Percentiles rank a stretch among this genome's conserved stretches.
Evolutionary conservation across 805 yeast genomes (phyloP).

Genomic region (Wickerhamiella sorbophila): DNA sequence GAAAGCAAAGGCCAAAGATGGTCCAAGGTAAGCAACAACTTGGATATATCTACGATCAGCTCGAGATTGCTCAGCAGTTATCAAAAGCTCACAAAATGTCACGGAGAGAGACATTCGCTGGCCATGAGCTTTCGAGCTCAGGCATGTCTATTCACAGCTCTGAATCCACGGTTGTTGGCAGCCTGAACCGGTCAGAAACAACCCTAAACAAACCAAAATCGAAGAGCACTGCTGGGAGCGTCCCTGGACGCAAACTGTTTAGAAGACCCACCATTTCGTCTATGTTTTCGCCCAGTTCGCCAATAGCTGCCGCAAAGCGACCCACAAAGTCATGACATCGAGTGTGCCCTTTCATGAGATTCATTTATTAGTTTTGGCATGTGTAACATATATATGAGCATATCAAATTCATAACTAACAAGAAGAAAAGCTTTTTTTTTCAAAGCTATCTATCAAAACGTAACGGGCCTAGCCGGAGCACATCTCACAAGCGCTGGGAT

Average conservation of each 20-base stretch:
- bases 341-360: too few species aligned
- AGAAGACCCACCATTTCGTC: neutral
- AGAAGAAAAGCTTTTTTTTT: neutral
- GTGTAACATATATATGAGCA: neutral
- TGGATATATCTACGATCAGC: slow-evolving; percentile 26
- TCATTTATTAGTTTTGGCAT: neutral
- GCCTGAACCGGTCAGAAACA: neutral
- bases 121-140: neutral
- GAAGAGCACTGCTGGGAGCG: neutral
- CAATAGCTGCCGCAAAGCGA: too few species aligned
- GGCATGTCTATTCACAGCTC: neutral
- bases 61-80: slow-evolving; percentile 20
- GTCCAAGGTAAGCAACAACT: slow-evolving; percentile 29
- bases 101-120: slow-evolving; percentile 7
- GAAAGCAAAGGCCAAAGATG: slow-evolving; percentile 31
- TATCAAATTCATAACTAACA: neutral
- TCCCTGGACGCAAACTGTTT: neutral
- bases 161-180: neutral
- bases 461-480: slow-evolving; percentile 64
- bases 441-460: neutral
- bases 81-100: slow-evolving; percentile 2
- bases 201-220: neutral
- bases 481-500: slow-evolving; percentile 97
- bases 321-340: too few species aligned
- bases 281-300: neutral